Evolutionary conservation across 1,139 yeast genomes (phyloP).

Genomic region (Debaryomyces robertsiae): DNA sequence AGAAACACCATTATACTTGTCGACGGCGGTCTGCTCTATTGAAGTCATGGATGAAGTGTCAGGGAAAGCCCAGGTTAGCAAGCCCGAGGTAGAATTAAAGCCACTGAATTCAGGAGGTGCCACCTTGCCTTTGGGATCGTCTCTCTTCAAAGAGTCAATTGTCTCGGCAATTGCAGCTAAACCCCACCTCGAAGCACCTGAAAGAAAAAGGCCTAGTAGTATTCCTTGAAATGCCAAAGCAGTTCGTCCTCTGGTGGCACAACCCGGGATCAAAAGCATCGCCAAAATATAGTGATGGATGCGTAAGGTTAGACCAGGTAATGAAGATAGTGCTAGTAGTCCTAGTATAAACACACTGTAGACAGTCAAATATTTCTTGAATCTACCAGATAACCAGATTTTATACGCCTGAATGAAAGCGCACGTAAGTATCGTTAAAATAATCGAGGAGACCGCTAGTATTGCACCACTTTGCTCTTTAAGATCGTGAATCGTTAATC

Average conservation of each 20-base stretch:
- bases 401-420: slow-evolving; percentile 74
- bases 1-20: slow-evolving; percentile 52
- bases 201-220: slow-evolving; percentile 73
- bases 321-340: slow-evolving; percentile 46
- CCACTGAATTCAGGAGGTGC: slow-evolving; percentile 58
- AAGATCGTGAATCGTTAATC: slow-evolving; percentile 72
- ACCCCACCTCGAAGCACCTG: slow-evolving; percentile 94
- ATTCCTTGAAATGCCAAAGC: slow-evolving; percentile 82
- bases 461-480: slow-evolving; percentile 77
- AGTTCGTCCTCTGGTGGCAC: slow-evolving; percentile 73
- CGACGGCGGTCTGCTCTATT: slow-evolving; percentile 15
- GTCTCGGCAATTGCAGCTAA: slow-evolving; percentile 89
- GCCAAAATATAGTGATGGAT: slow-evolving; percentile 91
- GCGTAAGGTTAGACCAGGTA: slow-evolving; percentile 76
- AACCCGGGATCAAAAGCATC: slow-evolving; percentile 78
- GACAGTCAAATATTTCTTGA: slow-evolving; percentile 55
- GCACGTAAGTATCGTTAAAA: slow-evolving; percentile 49
- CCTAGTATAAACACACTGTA: slow-evolving; percentile 53
- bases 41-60: slow-evolving; percentile 11
- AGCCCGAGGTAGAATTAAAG: slow-evolving; percentile 34
- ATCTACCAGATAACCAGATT: slow-evolving; percentile 79
- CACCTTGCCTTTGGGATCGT: slow-evolving; percentile 69
- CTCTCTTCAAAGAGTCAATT: slow-evolving; percentile 61
- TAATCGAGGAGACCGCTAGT: slow-evolving; percentile 58
- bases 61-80: slow-evolving; percentile 36